phyloP scores from a whole-genome alignment of 2,329 filamentous ascomycete genomes.

The Pezicula rhizophila region DNA sequence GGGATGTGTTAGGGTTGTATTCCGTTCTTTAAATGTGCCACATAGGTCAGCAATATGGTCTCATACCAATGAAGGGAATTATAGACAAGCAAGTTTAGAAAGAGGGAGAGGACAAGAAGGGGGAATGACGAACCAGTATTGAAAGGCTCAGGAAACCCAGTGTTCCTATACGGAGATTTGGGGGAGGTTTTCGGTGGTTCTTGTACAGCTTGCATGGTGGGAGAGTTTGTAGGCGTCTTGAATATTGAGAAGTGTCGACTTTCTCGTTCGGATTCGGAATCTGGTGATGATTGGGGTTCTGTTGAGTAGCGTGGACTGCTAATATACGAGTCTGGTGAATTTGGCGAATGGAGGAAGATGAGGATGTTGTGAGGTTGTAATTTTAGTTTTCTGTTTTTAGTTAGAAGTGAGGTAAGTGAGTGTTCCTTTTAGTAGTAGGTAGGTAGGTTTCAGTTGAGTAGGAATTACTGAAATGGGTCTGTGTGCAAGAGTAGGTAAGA shows the following conservation, averaged over 20 bases:
- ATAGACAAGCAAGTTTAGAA: neutral
- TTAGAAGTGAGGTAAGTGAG: no score
- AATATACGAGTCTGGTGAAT: no score
- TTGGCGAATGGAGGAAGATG: no score
- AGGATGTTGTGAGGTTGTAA: no score
- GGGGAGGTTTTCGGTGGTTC: conserved; percentile 1
- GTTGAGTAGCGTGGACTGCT: no score
- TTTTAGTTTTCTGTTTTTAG: no score
- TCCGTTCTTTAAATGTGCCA: conserved; percentile 32
- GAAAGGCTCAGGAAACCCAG: conserved; percentile 28
- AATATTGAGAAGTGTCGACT: neutral
- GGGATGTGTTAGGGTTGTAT: conserved; percentile 57
- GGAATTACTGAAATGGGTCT: no score
- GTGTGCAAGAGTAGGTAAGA: no score
- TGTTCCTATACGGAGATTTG: conserved; percentile 30
- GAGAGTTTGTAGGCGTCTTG: neutral
- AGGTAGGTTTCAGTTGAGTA: no score
- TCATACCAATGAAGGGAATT: neutral
- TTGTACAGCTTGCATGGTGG: neutral
- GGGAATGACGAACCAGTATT: conserved; percentile 13
- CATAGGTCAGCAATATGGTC: neutral
- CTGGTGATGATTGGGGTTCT: no score
- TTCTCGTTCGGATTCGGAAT: no score
- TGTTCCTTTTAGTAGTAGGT: no score
- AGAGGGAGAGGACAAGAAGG: neutral